Conservation (phyloP, 75 land plant species). For the Cupressus sempervirens region DNA sequence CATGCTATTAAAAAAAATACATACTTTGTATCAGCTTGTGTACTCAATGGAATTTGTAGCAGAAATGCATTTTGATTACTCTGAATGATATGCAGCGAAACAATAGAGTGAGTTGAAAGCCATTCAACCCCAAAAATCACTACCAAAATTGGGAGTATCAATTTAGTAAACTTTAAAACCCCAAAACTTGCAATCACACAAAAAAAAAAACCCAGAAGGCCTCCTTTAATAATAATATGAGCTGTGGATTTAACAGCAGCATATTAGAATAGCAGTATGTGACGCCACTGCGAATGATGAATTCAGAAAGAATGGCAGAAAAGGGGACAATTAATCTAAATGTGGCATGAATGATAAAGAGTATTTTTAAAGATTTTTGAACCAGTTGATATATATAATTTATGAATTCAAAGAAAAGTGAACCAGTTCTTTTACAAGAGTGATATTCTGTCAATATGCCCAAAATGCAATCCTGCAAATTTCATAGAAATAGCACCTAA, state of each 20-base stretch:
- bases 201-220: neutral
- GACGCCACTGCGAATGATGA: too few species aligned
- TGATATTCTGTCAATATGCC: neutral
- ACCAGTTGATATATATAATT: too few species aligned
- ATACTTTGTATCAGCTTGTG: conserved; percentile 19
- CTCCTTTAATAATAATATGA: too few species aligned
- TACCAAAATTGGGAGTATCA: conserved; percentile 66
- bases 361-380: too few species aligned
- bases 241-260: too few species aligned
- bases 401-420: neutral
- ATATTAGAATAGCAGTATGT: too few species aligned
- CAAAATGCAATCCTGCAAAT: neutral
- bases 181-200: conserved; percentile 46
- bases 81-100: conserved; percentile 64
- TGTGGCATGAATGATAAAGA: too few species aligned
- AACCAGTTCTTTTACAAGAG: neutral
- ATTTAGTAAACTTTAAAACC: conserved; percentile 50
- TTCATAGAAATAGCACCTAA: neutral
- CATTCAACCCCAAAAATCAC: conserved; percentile 36
- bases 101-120: conserved; percentile 43
- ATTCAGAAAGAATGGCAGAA: too few species aligned
- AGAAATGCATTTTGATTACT: conserved; percentile 46
- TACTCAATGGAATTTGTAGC: conserved; percentile 50
- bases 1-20: too few species aligned
- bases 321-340: too few species aligned